phyloP scores from a whole-genome alignment of 352 stramenopile genomes.

The Achlya hypogyna region DNA sequence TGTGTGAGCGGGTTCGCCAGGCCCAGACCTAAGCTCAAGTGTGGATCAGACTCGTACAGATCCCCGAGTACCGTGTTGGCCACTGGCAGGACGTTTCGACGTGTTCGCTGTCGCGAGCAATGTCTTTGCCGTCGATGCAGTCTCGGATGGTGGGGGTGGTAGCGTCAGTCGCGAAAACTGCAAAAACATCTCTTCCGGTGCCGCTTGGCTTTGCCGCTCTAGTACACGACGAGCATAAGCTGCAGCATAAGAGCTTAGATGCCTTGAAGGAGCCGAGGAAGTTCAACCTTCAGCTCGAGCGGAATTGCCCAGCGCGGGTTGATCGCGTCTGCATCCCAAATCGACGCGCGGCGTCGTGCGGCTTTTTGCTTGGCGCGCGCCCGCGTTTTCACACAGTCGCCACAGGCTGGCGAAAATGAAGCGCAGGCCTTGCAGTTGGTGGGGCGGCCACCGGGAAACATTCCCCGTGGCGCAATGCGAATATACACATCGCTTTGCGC shows the following conservation, averaged over 20 bases:
- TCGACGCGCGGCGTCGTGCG: background rate
- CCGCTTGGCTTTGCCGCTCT: too few species aligned
- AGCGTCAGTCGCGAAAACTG: background rate
- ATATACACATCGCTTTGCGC: slow-evolving; percentile 1
- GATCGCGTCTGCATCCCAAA: slow-evolving; percentile 4
- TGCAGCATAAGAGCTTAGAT: background rate
- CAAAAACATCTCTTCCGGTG: background rate
- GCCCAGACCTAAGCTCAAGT: background rate
- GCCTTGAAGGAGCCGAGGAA: background rate
- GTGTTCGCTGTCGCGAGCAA: background rate
- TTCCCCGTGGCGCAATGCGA: background rate
- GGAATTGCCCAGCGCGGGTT: slow-evolving; percentile 9
- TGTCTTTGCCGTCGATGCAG: background rate
- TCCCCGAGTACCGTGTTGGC: background rate
- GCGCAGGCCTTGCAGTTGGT: background rate
- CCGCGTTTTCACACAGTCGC: background rate
- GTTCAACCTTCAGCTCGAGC: background rate
- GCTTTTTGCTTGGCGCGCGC: background rate
- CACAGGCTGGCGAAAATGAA: background rate
- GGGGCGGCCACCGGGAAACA: too few species aligned
- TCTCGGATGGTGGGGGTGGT: background rate
- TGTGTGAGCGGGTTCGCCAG: background rate
- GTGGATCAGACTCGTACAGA: background rate
- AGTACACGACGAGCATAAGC: background rate
- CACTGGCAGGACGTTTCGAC: background rate